phyloP scores from a whole-genome alignment of 2,329 filamentous ascomycete genomes.

The Penicillium sp. region DNA sequence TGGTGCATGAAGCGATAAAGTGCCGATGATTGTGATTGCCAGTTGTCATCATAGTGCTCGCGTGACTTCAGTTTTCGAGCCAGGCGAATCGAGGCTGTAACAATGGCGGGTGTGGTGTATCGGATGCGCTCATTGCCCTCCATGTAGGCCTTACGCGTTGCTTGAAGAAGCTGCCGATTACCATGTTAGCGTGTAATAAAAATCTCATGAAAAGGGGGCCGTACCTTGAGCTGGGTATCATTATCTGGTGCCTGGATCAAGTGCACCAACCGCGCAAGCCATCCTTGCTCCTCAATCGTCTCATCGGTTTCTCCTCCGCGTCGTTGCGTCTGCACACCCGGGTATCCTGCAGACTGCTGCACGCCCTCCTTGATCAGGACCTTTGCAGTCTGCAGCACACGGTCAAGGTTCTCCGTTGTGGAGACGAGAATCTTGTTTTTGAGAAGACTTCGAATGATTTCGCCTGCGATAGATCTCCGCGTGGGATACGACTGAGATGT shows the following conservation, averaged over 20 bases:
- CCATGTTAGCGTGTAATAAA: constrained; percentile 12
- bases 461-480: constrained; percentile 82
- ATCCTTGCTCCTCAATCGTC: constrained; percentile 96
- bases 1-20: constrained; percentile 96
- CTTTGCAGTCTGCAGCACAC: constrained; percentile 81
- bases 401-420: constrained; percentile 76
- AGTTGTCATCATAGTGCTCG: constrained; percentile 80
- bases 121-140: constrained; percentile 95
- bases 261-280: constrained; percentile 90
- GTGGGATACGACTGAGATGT: constrained; percentile 92
- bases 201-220: neutral
- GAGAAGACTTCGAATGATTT: constrained; percentile 79
- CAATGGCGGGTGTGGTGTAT: constrained; percentile 88
- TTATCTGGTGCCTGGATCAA: constrained; percentile 80
- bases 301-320: constrained; percentile 87
- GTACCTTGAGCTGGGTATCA: constrained; percentile 81
- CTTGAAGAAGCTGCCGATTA: constrained; percentile 67
- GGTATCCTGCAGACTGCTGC: constrained; percentile 78
- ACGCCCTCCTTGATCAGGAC: constrained; percentile 93
- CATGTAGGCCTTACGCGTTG: constrained; percentile 78
- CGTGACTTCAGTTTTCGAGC: constrained; percentile 84
- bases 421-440: constrained; percentile 77
- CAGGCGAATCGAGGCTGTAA: constrained; percentile 86
- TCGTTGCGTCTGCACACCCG: constrained; percentile 70
- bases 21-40: constrained; percentile 70